Evolutionary conservation across 78 protist species (phyloP).

Genomic region (Guillardia theta): DNA sequence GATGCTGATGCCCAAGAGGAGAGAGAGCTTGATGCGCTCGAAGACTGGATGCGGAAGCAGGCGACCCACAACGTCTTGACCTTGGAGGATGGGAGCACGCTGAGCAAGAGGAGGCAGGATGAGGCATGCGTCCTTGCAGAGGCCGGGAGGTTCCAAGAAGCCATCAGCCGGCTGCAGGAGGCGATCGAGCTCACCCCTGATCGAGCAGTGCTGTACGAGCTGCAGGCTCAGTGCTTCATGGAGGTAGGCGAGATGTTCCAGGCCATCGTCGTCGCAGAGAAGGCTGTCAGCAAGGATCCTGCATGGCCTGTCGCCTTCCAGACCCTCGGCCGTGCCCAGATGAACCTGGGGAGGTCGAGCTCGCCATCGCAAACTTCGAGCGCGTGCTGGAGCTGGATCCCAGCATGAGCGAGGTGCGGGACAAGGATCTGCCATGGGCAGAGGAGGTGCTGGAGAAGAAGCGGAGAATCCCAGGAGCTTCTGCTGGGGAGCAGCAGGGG

Average conservation of each 20-base stretch:
- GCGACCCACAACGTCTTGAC: background rate
- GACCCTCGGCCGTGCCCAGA: background rate
- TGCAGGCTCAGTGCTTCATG: background rate
- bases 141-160: background rate
- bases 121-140: background rate
- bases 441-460: background rate
- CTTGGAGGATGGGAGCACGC: background rate
- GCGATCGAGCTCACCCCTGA: background rate
- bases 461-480: background rate
- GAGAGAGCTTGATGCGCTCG: background rate
- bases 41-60: background rate
- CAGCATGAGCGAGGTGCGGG: background rate
- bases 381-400: background rate
- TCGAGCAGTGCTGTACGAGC: background rate
- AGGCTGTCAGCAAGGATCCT: background rate
- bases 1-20: background rate
- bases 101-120: background rate
- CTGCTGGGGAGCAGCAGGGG: background rate
- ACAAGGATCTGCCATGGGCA: background rate
- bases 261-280: background rate
- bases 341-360: background rate
- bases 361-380: background rate
- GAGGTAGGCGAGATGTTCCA: background rate
- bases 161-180: background rate
- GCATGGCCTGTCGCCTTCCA: background rate